phyloP scores from a whole-genome alignment of 1,284 basidiomycete genomes.

The Hemileia vastatrix region DNA sequence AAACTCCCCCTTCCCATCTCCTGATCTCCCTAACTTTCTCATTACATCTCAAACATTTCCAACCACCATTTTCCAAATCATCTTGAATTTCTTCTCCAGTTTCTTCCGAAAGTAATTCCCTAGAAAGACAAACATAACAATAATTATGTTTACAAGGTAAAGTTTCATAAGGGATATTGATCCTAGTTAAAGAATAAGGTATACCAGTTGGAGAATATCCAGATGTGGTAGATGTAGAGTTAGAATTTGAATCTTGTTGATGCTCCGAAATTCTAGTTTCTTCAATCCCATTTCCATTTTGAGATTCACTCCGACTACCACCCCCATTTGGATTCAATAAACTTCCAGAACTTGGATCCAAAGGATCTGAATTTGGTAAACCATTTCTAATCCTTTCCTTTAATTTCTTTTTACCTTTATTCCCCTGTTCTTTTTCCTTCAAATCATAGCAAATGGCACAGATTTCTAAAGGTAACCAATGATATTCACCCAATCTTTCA shows the following conservation, averaged over 20 bases:
- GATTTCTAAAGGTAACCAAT: slow-evolving; percentile 31
- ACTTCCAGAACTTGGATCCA: too few species aligned
- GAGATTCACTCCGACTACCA: too few species aligned
- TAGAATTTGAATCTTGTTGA: neutral
- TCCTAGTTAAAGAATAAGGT: slow-evolving; percentile 34
- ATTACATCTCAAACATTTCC: slow-evolving; percentile 40
- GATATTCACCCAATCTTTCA: slow-evolving; percentile 26
- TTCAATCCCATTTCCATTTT: too few species aligned
- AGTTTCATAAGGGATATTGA: slow-evolving; percentile 36
- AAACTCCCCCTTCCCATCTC: too few species aligned
- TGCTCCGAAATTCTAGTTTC: too few species aligned
- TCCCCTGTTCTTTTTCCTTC: slow-evolving; percentile 31
- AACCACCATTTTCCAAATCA: slow-evolving; percentile 28
- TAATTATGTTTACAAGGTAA: slow-evolving; percentile 37
- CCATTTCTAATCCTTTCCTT: slow-evolving; percentile 22
- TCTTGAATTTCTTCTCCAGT: slow-evolving; percentile 38
- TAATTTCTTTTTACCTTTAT: slow-evolving; percentile 27
- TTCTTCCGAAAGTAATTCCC: slow-evolving; percentile 35
- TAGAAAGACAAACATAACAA: slow-evolving; percentile 41
- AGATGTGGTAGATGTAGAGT: slow-evolving; percentile 18
- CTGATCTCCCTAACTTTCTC: slow-evolving; percentile 23
- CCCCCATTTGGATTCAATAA: too few species aligned
- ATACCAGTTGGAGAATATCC: slow-evolving; percentile 31
- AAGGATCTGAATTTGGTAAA: slow-evolving; percentile 36
- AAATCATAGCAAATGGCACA: slow-evolving; percentile 40